A percentile compares a stretch with the other conserved stretches of the same genome.
These are phyloP conservation scores for Imleria badia DNA, from an alignment of 768 basidiomycete species.

Conservation along the genomic window DNA sequence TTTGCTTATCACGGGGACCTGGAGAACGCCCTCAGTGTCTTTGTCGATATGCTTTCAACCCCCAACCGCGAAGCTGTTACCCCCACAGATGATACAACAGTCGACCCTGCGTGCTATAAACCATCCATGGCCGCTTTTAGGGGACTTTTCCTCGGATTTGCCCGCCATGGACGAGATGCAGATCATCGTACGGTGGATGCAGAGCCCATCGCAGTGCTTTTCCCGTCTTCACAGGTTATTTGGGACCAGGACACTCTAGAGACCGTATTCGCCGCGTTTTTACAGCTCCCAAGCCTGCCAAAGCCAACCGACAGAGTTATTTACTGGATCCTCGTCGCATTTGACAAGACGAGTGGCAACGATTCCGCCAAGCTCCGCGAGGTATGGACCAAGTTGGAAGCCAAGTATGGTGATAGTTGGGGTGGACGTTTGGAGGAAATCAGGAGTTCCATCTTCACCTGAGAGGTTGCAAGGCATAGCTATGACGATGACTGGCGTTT, in stretches of 20 bases:
- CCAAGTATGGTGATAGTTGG: slow-evolving; percentile 48
- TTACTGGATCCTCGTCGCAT: slow-evolving; percentile 70
- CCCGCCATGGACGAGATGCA: slow-evolving; percentile 48
- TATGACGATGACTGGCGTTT: neutral
- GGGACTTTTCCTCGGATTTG: slow-evolving; percentile 74
- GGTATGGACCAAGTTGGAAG: slow-evolving; percentile 58
- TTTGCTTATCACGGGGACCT: slow-evolving; percentile 74
- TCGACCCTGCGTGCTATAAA: slow-evolving; percentile 32
- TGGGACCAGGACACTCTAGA: slow-evolving; percentile 64
- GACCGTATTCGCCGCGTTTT: slow-evolving; percentile 59
- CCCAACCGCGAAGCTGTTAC: slow-evolving; percentile 40
- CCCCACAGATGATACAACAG: slow-evolving; percentile 27
- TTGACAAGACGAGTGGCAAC: slow-evolving; percentile 54
- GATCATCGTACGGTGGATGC: neutral
- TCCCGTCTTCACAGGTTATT: slow-evolving; percentile 3
- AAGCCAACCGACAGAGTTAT: slow-evolving; percentile 47
- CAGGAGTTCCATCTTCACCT: slow-evolving; percentile 38
- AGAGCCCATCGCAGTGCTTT: slow-evolving; percentile 5
- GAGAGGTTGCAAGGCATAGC: neutral
- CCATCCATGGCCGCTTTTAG: slow-evolving; percentile 61
- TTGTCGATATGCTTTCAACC: slow-evolving; percentile 65
- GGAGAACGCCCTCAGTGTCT: slow-evolving; percentile 49
- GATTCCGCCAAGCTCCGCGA: slow-evolving; percentile 50
- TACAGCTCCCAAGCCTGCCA: slow-evolving; percentile 49
- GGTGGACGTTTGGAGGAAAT: slow-evolving; percentile 46